These are phyloP conservation scores for Rhamnella rubrinervis DNA, from an alignment of 331 rosid species.

Conservation along the genomic window DNA sequence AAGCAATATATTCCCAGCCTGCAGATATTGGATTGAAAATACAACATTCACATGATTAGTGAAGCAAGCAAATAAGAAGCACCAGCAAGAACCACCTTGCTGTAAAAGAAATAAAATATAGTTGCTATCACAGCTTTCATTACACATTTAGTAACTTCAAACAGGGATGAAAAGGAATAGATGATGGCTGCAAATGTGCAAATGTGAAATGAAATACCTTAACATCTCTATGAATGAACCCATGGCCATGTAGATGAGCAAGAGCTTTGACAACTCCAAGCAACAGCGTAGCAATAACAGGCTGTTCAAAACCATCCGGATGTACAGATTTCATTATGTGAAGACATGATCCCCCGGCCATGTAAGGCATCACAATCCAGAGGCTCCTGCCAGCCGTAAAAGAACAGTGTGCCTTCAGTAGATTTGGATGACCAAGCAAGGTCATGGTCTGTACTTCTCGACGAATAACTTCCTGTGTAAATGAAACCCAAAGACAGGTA, in stretches of 20 bases:
- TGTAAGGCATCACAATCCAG: slow-evolving; percentile 37
- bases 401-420: slow-evolving; percentile 34
- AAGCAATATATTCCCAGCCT: slow-evolving; percentile 34
- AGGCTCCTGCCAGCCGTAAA: slow-evolving; percentile 25
- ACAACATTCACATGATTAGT: not conserved
- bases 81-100: not conserved
- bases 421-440: slow-evolving; percentile 29
- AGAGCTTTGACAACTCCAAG: slow-evolving; percentile 28
- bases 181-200: not conserved
- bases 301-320: slow-evolving; percentile 31
- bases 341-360: slow-evolving; percentile 32
- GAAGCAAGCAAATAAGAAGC: slow-evolving; percentile 1
- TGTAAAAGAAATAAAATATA: not conserved
- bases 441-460: slow-evolving; percentile 33
- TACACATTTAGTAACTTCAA: too few species aligned
- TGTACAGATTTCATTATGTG: slow-evolving; percentile 30
- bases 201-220: slow-evolving; percentile 16
- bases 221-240: slow-evolving; percentile 34
- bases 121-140: not conserved
- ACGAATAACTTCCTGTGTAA: slow-evolving; percentile 20
- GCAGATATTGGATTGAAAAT: slow-evolving; percentile 1
- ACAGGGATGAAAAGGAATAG: too few species aligned
- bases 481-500: not conserved
- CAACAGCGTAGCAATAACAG: slow-evolving; percentile 23
- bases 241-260: slow-evolving; percentile 27